Percentiles rank a stretch among this genome's conserved stretches.
These are phyloP conservation scores for Cytidiella melzeri DNA, from an alignment of 768 basidiomycete species.

Conservation along the genomic window DNA sequence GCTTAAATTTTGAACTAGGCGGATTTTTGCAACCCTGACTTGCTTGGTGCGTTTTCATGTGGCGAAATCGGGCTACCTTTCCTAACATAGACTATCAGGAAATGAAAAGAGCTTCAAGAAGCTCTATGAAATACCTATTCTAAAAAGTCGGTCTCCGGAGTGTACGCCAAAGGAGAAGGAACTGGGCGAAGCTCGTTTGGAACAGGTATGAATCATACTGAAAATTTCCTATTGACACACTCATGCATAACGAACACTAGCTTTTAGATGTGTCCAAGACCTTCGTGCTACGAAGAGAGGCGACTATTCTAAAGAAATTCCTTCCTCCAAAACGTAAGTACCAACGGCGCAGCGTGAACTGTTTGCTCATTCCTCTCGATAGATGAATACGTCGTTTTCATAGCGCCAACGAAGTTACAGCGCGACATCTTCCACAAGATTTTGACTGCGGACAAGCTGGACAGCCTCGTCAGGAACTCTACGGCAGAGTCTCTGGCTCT, in stretches of 20 bases:
- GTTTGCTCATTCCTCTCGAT: neutral
- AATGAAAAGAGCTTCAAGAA: slow-evolving; percentile 70
- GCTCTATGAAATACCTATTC: slow-evolving; percentile 83
- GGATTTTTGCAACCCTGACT: slow-evolving; percentile 90
- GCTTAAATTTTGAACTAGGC: no score
- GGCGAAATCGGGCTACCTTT: neutral
- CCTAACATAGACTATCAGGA: slow-evolving; percentile 38
- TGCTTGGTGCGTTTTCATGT: slow-evolving; percentile 52
- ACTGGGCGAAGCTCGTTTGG: slow-evolving; percentile 68
- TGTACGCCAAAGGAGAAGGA: slow-evolving; percentile 68
- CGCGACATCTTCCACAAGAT: slow-evolving; percentile 72
- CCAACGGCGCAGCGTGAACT: no score
- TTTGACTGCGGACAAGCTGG: slow-evolving; percentile 63
- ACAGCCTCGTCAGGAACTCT: slow-evolving; percentile 60
- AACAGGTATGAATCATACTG: slow-evolving; percentile 51
- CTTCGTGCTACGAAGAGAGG: slow-evolving; percentile 89
- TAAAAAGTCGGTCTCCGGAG: slow-evolving; percentile 77
- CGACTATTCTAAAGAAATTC: slow-evolving; percentile 72
- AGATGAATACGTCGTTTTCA: slow-evolving; percentile 99
- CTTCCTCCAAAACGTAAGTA: slow-evolving; percentile 88
- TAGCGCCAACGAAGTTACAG: slow-evolving; percentile 83
- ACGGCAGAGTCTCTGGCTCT: slow-evolving; percentile 75
- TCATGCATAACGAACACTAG: slow-evolving; percentile 30
- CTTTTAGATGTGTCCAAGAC: slow-evolving; percentile 69
- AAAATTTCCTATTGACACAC: neutral